phyloP scores from a whole-genome alignment of 1,139 yeast species.

The Debaryomyces sp. region DNA sequence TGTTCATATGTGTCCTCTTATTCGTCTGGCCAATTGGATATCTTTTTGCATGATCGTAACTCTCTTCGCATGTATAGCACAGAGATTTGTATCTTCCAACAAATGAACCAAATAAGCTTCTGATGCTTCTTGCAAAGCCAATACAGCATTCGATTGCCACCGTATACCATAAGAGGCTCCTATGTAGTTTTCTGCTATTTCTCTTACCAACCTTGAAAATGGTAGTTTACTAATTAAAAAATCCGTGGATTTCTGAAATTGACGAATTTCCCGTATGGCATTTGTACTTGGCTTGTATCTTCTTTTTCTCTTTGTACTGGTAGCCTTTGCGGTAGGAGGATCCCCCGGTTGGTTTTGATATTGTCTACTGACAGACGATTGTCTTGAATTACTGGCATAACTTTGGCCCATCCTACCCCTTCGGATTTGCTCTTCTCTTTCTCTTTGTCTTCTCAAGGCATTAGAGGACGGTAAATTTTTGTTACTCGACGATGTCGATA shows the following conservation, averaged over 20 bases:
- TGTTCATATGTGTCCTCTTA: slow-evolving; percentile 58
- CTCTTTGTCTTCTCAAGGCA: slow-evolving; percentile 20
- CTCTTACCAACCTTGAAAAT: slow-evolving; percentile 85
- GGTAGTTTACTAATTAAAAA: slow-evolving; percentile 81
- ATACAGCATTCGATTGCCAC: slow-evolving; percentile 88
- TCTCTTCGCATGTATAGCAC: slow-evolving; percentile 92
- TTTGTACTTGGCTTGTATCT: slow-evolving; percentile 72
- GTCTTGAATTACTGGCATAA: slow-evolving; percentile 11
- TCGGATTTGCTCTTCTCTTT: slow-evolving; percentile 13
- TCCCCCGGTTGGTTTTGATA: slow-evolving; percentile 56
- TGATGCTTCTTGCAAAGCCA: slow-evolving; percentile 91
- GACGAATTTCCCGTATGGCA: slow-evolving; percentile 78
- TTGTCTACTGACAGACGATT: slow-evolving; percentile 13
- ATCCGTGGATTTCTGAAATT: slow-evolving; percentile 78
- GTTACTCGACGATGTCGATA: slow-evolving; percentile 16
- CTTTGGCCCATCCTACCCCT: slow-evolving; percentile 11
- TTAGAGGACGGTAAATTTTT: slow-evolving; percentile 10
- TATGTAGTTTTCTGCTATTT: slow-evolving; percentile 72
- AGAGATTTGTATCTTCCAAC: slow-evolving; percentile 85
- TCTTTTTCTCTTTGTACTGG: slow-evolving; percentile 35
- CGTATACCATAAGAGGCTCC: slow-evolving; percentile 63
- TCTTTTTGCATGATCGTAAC: slow-evolving; percentile 95
- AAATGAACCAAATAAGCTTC: slow-evolving; percentile 87
- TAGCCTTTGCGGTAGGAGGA: slow-evolving; percentile 31
- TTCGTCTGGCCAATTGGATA: slow-evolving; percentile 85